Evolutionary conservation across 345 rosid species (phyloP), one percentile per base, ranked within the genome.

Genomic region (Erysimum cheiranthoides): DNA sequence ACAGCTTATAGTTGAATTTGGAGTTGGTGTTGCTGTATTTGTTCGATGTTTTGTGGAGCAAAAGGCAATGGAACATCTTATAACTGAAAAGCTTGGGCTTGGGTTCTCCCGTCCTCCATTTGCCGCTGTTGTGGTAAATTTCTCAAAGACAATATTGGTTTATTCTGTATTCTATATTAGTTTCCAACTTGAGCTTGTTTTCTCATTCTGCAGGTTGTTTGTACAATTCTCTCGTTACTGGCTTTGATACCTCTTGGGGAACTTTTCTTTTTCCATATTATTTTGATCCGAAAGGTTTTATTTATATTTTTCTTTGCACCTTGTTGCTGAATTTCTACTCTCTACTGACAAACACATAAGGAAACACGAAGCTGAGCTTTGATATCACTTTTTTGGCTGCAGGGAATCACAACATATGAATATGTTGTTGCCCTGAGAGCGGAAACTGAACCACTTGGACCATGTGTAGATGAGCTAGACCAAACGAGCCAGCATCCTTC

Each of bases 381-480:
- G 27, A 38, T 64, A 28, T 39, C 68, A 49, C 57, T 38, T 69
- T 76, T 58, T 35, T 12, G 52, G 67, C 45, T 82, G 45, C 80
- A 94, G 97, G 98, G 97, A 59, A 90, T 94, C 73, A 92, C 97
- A 27, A 94, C 97, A 68, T 92, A 90, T 54, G 98, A 94, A 77
- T 94, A 92, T 73, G 92, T 92, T 73, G 88, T 92, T 66, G 97
- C 98, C 50, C 84, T 94, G 92, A 90, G 97, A 84, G 87, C 92
- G 11, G 96, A 84, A 75, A 87, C 87, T 39, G 98, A 94, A 67
- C 85, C 84, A 28, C 92, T 90, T 34, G 97, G 90, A 67, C 89
- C 83, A 46, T 89, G 91, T 56, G 68, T 82, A 32, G 94, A 87
- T 61, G 98, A 81, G 47, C 87, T 84, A 70, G 96, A 89, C 63